A percentile compares a stretch with the other conserved stretches of the same genome.
Evolutionary conservation across 257 asterid species (phyloP).

Genomic region (Handroanthus guayacan): DNA sequence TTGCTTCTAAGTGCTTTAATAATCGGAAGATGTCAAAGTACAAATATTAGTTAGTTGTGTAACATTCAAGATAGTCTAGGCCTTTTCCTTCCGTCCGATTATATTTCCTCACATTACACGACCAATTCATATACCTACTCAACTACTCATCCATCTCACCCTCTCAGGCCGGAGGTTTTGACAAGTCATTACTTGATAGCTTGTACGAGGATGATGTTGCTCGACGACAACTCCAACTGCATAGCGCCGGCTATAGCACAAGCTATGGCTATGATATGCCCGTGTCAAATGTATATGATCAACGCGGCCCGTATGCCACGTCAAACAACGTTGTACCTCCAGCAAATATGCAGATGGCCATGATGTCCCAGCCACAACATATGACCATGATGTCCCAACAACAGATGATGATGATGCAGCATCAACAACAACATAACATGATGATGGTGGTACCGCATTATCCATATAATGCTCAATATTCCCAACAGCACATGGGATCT

Average conservation of each 20-base stretch:
- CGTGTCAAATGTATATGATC: slow-evolving; percentile 45
- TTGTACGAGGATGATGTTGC: slow-evolving; percentile 78
- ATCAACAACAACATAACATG: slow-evolving; percentile 41
- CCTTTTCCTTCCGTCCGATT: no score
- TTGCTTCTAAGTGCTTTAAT: no score
- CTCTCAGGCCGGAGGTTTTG: slow-evolving; percentile 80
- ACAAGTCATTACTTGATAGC: slow-evolving; percentile 79
- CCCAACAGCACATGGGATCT: slow-evolving; percentile 50
- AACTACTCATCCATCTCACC: background rate
- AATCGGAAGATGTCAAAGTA: no score
- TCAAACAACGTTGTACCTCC: slow-evolving; percentile 59
- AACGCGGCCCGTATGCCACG: slow-evolving; percentile 64
- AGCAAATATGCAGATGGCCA: slow-evolving; percentile 61
- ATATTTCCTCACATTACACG: background rate
- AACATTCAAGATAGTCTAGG: no score
- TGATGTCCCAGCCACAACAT: slow-evolving; percentile 70
- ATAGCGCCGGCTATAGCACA: slow-evolving; percentile 66
- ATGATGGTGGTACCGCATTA: slow-evolving; percentile 50
- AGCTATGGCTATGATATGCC: slow-evolving; percentile 48
- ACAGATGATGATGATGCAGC: slow-evolving; percentile 36
- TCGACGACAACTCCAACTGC: slow-evolving; percentile 67
- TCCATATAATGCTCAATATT: slow-evolving; percentile 50
- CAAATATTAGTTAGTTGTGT: no score
- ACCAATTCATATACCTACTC: background rate
- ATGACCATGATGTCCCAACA: slow-evolving; percentile 38